Evolutionary conservation across 2,329 filamentous ascomycete species (phyloP).

Genomic region (Verticillium tricorpus): DNA sequence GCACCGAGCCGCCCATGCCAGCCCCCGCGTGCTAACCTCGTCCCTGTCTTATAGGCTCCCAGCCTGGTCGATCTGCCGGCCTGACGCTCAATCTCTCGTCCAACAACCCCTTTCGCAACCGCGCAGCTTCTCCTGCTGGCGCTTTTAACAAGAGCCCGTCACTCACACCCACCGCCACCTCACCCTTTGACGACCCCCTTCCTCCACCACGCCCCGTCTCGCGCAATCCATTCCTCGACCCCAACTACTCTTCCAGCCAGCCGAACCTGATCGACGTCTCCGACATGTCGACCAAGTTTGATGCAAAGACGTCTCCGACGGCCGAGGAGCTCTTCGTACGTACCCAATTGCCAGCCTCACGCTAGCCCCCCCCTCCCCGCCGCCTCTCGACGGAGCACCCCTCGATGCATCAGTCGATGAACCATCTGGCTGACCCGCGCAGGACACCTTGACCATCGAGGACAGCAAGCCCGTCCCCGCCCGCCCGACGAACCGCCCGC

Average conservation of each 20-base stretch:
- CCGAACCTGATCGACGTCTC: slow-evolving; percentile 31
- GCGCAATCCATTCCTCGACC: slow-evolving; percentile 72
- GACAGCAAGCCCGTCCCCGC: slow-evolving; percentile 40
- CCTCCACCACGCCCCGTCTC: slow-evolving; percentile 56
- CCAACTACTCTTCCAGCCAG: slow-evolving; percentile 29
- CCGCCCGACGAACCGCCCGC: slow-evolving; percentile 32
- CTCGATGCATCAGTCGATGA: neutral
- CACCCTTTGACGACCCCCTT: slow-evolving; percentile 54
- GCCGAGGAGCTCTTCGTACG: slow-evolving; percentile 75
- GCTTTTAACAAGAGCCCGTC: slow-evolving; percentile 22
- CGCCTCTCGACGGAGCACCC: too few relatives aligned
- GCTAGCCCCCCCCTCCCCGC: neutral
- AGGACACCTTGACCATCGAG: slow-evolving; percentile 66
- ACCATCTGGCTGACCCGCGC: slow-evolving; percentile 12
- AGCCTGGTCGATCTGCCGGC: slow-evolving; percentile 41
- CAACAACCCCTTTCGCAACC: slow-evolving; percentile 79
- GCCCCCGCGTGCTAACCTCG: slow-evolving; percentile 14
- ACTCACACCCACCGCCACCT: slow-evolving; percentile 41
- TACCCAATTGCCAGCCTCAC: slow-evolving; percentile 21
- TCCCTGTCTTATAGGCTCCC: slow-evolving; percentile 28
- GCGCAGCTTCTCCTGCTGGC: slow-evolving; percentile 55
- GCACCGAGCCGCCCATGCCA: slow-evolving; percentile 26
- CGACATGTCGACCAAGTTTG: slow-evolving; percentile 42
- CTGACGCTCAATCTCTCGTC: slow-evolving; percentile 67
- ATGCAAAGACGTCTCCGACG: slow-evolving; percentile 43